These are phyloP conservation scores for Tremella mesenterica DNA, from an alignment of 768 basidiomycete genomes.

Conservation along the genomic window DNA sequence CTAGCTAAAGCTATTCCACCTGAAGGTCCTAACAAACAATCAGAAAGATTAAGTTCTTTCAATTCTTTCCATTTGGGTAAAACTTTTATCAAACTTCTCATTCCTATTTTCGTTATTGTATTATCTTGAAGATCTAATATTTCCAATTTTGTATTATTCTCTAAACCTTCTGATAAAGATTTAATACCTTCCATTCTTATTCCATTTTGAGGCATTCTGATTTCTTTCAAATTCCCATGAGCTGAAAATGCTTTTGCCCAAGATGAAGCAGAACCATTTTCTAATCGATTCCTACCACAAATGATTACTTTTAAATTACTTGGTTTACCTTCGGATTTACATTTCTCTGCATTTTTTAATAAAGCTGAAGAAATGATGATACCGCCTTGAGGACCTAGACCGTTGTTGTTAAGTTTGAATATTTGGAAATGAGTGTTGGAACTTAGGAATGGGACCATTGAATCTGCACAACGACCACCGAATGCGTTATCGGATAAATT, in stretches of 20 bases:
- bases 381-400: slow-evolving; percentile 84
- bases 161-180: slow-evolving; percentile 65
- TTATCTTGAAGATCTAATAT: slow-evolving; percentile 84
- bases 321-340: slow-evolving; percentile 56
- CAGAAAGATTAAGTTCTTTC: slow-evolving; percentile 75
- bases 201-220: slow-evolving; percentile 95
- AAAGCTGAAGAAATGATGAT: slow-evolving; percentile 75
- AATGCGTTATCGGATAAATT: slow-evolving; percentile 95
- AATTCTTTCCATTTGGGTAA: slow-evolving; percentile 64
- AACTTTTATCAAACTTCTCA: slow-evolving; percentile 56
- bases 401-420: slow-evolving; percentile 91
- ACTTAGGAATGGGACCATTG: slow-evolving; percentile 81
- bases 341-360: slow-evolving; percentile 61
- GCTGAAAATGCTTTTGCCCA: slow-evolving; percentile 85
- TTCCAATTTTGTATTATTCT: slow-evolving; percentile 58
- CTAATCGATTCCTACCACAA: slow-evolving; percentile 92
- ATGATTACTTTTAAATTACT: slow-evolving; percentile 71
- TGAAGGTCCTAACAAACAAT: slow-evolving; percentile 76
- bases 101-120: slow-evolving; percentile 45
- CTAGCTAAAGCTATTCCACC: slow-evolving; percentile 63
- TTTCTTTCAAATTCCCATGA: slow-evolving; percentile 70
- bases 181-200: slow-evolving; percentile 86
- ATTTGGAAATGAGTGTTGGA: slow-evolving; percentile 71
- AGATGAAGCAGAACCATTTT: slow-evolving; percentile 70
- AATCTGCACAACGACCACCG: slow-evolving; percentile 86